Conservation (phyloP, 1,139 yeast species). For the Trichomonascaceae sp. region DNA sequence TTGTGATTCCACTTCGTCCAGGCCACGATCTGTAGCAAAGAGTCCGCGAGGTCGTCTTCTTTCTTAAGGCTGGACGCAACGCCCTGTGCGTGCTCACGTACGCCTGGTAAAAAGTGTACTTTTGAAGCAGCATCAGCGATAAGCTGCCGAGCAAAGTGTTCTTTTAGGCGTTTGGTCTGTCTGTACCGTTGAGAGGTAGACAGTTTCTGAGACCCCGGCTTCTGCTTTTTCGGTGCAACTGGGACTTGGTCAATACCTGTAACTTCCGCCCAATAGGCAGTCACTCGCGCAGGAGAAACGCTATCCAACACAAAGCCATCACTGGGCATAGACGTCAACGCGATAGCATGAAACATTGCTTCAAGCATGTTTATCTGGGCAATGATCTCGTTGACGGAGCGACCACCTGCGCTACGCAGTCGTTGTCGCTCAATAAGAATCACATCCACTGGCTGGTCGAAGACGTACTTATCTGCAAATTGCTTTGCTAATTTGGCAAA, state of each 20-base stretch:
- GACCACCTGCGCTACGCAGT: conserved; percentile 35
- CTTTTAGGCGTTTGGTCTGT: conserved; percentile 10
- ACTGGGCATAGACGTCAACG: conserved; percentile 11
- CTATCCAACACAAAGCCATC: conserved; percentile 8
- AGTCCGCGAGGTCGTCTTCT: conserved; percentile 50
- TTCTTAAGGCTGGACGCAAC: conserved; percentile 22
- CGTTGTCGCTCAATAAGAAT: conserved; percentile 45
- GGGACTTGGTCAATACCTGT: too few relatives aligned
- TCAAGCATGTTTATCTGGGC: conserved; percentile 41
- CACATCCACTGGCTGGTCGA: conserved; percentile 9
- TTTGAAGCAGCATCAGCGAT: conserved; percentile 1
- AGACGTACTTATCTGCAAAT: conserved; percentile 8
- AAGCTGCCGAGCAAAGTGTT: conserved; percentile 12
- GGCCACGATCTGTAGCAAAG: conserved; percentile 43
- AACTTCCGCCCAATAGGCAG: conserved; percentile 19
- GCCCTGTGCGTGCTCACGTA: conserved; percentile 3
- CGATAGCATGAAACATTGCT: conserved; percentile 31
- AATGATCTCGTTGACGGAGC: conserved; percentile 36
- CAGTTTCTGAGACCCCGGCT: conserved; percentile 3
- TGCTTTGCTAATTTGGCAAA: conserved; percentile 16
- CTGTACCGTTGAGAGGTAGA: conserved; percentile 8
- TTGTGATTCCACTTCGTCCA: conserved; percentile 44
- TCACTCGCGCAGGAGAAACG: conserved; percentile 18
- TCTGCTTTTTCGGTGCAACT: conserved; percentile 4
- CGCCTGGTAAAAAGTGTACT: conserved; percentile 5